Evolutionary conservation across 2,329 filamentous ascomycete genomes (phyloP).

Genomic region (Colletotrichum spinosum): DNA sequence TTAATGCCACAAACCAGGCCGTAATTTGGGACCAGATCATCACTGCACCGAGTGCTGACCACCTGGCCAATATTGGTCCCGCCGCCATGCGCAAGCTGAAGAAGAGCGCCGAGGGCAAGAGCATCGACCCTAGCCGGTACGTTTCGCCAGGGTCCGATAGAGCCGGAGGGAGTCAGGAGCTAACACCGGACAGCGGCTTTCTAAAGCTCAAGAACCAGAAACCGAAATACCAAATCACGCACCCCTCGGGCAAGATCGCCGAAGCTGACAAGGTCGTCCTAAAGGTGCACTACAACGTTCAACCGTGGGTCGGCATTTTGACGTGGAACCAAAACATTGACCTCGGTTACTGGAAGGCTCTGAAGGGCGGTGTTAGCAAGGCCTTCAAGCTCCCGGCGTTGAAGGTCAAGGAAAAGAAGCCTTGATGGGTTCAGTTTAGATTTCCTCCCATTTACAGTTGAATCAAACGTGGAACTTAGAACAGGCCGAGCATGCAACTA

Average conservation of each 20-base stretch:
- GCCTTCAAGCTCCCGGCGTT: conserved; percentile 73
- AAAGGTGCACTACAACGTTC: conserved; percentile 92
- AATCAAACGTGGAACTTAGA: not conserved
- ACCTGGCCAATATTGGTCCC: conserved; percentile 71
- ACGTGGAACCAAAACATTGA: conserved; percentile 78
- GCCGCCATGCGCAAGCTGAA: conserved; percentile 71
- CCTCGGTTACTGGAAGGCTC: conserved; percentile 71
- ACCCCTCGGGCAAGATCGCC: conserved; percentile 83
- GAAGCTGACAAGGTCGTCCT: conserved; percentile 79
- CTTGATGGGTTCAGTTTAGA: not conserved
- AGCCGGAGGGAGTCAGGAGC: not conserved
- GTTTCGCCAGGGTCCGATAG: conserved; percentile 26
- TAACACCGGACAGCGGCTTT: conserved; percentile 66
- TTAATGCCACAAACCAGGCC: conserved; percentile 71
- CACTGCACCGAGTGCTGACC: conserved; percentile 75
- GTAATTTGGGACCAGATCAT: conserved; percentile 98
- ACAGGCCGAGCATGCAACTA: not conserved
- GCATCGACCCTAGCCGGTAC: conserved; percentile 68
- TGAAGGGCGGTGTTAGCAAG: conserved; percentile 74
- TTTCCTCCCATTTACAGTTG: not conserved
- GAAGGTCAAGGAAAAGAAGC: conserved; percentile 65
- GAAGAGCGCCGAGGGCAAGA: conserved; percentile 69
- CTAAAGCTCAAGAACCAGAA: conserved; percentile 85
- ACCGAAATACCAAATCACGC: conserved; percentile 97
- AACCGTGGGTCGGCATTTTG: conserved; percentile 93